A percentile compares a stretch with the other conserved stretches of the same genome.
phyloP scores from a whole-genome alignment of 2,329 filamentous ascomycete species.

The Tolypocladium capitatum region DNA sequence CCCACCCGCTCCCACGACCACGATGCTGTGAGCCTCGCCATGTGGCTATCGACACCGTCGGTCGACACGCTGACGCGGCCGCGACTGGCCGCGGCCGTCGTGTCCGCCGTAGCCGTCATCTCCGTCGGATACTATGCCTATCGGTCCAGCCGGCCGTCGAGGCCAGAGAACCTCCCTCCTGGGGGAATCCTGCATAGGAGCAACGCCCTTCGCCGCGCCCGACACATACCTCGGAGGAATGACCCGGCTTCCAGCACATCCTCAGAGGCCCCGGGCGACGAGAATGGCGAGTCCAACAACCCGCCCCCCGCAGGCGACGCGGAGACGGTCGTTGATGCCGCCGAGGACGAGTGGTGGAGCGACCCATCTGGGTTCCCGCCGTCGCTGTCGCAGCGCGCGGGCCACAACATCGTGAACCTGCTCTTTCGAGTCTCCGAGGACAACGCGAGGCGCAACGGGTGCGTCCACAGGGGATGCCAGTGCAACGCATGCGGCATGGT shows the following conservation, averaged over 20 bases:
- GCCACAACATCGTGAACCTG: constrained; percentile 71
- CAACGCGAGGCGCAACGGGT: constrained; percentile 74
- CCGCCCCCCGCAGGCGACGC: constrained; percentile 18
- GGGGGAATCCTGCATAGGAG: constrained; percentile 44
- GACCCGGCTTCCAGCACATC: constrained; percentile 28
- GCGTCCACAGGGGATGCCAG: constrained; percentile 81
- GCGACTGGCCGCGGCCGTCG: constrained; percentile 39
- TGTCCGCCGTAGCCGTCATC: constrained; percentile 42
- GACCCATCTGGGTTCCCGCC: constrained; percentile 26
- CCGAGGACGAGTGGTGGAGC: constrained; percentile 39
- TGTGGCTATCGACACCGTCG: constrained; percentile 35
- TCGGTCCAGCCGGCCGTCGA: constrained; percentile 15
- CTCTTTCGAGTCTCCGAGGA: constrained; percentile 91
- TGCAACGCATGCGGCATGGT: constrained; percentile 82
- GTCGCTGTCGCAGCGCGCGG: constrained; percentile 35
- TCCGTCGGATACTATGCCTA: constrained; percentile 49
- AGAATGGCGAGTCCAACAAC: constrained; percentile 24
- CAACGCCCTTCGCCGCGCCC: constrained; percentile 49
- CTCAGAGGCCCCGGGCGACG: constrained; percentile 28
- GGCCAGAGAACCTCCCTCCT: constrained; percentile 9
- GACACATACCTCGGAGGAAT: constrained; percentile 18
- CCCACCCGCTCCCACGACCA: constrained; percentile 9
- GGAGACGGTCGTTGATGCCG: constrained; percentile 26
- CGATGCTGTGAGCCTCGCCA: constrained; percentile 23
- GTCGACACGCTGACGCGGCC: constrained; percentile 42